phyloP scores from a whole-genome alignment of 2,329 filamentous ascomycete genomes.

The Colletotrichum gloeosporioides region DNA sequence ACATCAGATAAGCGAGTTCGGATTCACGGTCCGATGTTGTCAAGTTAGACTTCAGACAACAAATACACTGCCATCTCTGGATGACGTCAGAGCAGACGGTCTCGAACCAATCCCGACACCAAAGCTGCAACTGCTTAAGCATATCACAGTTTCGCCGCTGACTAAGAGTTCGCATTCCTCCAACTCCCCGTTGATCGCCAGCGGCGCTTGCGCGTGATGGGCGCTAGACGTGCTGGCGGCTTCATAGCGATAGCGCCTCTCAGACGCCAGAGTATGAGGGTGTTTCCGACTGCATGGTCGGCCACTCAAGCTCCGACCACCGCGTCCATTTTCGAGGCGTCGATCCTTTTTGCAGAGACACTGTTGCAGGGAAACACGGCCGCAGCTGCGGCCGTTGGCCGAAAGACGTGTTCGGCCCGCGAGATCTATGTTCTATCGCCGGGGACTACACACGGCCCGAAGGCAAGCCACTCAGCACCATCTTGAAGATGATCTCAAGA shows the following conservation, averaged over 20 bases:
- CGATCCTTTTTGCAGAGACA: not conserved
- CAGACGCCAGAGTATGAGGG: not conserved
- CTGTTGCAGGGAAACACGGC: not conserved
- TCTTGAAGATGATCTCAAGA: not conserved
- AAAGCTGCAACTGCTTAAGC: not conserved
- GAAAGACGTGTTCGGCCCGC: not conserved
- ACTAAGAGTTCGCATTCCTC: not conserved
- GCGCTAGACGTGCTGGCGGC: not conserved
- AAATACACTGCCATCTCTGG: not conserved
- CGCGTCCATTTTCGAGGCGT: not conserved
- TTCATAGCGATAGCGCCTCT: not conserved
- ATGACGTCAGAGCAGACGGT: not conserved
- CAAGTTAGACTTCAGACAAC: not conserved
- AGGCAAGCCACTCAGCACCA: not conserved
- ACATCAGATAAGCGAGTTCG: not conserved
- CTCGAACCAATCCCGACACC: not conserved
- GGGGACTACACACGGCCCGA: not conserved
- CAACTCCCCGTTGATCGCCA: not conserved
- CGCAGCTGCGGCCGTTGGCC: not conserved
- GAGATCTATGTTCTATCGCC: not conserved
- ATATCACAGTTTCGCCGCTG: not conserved
- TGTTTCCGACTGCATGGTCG: not conserved
- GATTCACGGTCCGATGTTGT: not conserved
- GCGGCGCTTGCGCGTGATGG: not conserved
- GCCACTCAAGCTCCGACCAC: not conserved